These are phyloP conservation scores for Scutellaria baicalensis DNA, from an alignment of 257 asterid species.

Conservation along the genomic window DNA sequence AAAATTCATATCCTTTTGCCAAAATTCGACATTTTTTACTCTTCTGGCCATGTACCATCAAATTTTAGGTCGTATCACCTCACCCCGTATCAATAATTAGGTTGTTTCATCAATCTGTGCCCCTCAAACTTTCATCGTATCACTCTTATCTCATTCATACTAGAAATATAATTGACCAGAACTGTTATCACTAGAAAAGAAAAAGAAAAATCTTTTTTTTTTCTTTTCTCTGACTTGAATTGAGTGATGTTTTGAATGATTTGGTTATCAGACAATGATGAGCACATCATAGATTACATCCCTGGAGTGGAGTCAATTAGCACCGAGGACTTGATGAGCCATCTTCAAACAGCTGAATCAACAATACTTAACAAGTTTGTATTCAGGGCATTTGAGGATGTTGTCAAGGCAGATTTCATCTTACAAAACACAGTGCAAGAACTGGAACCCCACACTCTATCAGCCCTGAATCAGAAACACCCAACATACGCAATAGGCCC, in stretches of 20 bases:
- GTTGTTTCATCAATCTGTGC: too few relatives aligned
- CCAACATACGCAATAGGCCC: slow-evolving; percentile 44
- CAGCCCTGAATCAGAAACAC: slow-evolving; percentile 19
- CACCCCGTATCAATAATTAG: too few relatives aligned
- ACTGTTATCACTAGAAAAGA: too few relatives aligned
- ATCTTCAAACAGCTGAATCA: slow-evolving; percentile 19
- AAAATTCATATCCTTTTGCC: too few relatives aligned
- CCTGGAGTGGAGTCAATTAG: slow-evolving; percentile 50
- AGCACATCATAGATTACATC: slow-evolving; percentile 37
- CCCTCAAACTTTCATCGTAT: too few relatives aligned
- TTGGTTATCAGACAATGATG: slow-evolving; percentile 18
- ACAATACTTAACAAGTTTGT: slow-evolving; percentile 23
- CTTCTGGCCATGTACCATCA: too few relatives aligned
- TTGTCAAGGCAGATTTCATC: slow-evolving; percentile 46
- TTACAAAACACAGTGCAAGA: slow-evolving; percentile 53
- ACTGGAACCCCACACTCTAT: slow-evolving; percentile 37
- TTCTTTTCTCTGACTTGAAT: not conserved
- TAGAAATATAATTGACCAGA: too few relatives aligned
- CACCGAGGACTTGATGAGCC: slow-evolving; percentile 34
- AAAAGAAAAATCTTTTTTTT: too few relatives aligned
- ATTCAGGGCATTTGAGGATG: slow-evolving; percentile 32
- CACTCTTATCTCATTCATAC: too few relatives aligned
- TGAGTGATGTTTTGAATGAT: not conserved
- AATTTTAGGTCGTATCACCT: too few relatives aligned
- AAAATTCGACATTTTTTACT: too few relatives aligned